Percentiles rank a stretch among this genome's conserved stretches.
Conservation (phyloP, 1,139 yeast species). For the Zygosaccharomyces sapae region DNA sequence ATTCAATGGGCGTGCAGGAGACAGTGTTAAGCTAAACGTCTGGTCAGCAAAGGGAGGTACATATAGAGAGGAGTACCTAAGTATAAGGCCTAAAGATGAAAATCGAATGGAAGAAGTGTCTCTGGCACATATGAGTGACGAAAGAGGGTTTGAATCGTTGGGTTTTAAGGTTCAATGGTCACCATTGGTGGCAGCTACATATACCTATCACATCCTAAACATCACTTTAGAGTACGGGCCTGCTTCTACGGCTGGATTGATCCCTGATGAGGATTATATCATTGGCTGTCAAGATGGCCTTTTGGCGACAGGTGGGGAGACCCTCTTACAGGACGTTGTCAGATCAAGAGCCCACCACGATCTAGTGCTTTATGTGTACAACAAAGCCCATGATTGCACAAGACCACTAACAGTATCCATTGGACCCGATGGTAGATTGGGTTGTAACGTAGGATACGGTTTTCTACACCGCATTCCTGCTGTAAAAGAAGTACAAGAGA, state of each 20-base stretch:
- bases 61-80: conserved; percentile 33
- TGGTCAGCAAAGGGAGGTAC: conserved; percentile 92
- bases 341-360: conserved; percentile 54
- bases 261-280: conserved; percentile 84
- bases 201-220: conserved; percentile 81
- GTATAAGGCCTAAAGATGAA: conserved; percentile 25
- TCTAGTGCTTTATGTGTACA: conserved; percentile 68
- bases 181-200: conserved; percentile 69
- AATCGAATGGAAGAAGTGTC: conserved; percentile 30
- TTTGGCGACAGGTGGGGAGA: conserved; percentile 82
- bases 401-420: conserved; percentile 83
- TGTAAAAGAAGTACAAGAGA: conserved; percentile 9
- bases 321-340: conserved; percentile 65
- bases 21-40: conserved; percentile 53
- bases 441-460: conserved; percentile 95
- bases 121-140: conserved; percentile 14
- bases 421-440: conserved; percentile 73
- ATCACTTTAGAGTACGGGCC: conserved; percentile 72
- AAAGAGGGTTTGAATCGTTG: conserved; percentile 38
- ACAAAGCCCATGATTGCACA: conserved; percentile 77
- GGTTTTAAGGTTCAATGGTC: conserved; percentile 76
- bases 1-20: conserved; percentile 29
- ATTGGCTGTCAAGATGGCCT: conserved; percentile 85
- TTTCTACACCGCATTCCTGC: conserved; percentile 76
- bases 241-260: conserved; percentile 76